Percentiles rank a stretch among this genome's conserved stretches.
Evolutionary conservation across 2,329 filamentous ascomycete genomes (phyloP).

Genomic region (Fusarium coicis): DNA sequence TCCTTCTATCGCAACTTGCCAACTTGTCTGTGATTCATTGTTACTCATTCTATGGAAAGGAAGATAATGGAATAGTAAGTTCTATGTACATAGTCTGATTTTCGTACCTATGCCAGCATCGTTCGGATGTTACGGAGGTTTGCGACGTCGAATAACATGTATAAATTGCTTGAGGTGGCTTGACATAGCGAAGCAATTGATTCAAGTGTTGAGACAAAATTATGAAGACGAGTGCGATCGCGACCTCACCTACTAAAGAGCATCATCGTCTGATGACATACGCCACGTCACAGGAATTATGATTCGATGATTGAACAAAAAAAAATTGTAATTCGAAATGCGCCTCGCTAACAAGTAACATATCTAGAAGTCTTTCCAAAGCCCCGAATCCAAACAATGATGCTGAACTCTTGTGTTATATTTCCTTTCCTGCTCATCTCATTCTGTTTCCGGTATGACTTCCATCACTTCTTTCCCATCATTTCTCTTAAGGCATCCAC

Average conservation of each 20-base stretch:
- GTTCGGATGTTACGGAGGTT: not conserved
- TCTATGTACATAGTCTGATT: not conserved
- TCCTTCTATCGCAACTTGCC: conserved; percentile 10
- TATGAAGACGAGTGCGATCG: no score
- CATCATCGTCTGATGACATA: conserved; percentile 28
- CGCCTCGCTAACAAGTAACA: conserved; percentile 19
- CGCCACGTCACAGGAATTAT: not conserved
- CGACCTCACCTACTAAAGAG: conserved; percentile 25
- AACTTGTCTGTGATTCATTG: conserved; percentile 42
- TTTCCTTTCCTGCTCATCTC: not conserved
- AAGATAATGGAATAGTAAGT: not conserved
- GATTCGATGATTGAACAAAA: conserved; percentile 3
- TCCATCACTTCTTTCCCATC: conserved; percentile 47
- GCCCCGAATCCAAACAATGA: conserved; percentile 14
- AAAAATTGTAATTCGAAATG: not conserved
- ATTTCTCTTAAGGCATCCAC: conserved; percentile 68
- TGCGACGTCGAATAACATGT: not conserved
- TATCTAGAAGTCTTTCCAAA: conserved; percentile 26
- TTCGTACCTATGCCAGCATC: not conserved
- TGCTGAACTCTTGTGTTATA: not conserved
- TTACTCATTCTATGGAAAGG: conserved; percentile 28
- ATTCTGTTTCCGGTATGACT: conserved; percentile 26
- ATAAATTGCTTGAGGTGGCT: not conserved
- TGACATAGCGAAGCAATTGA: not conserved
- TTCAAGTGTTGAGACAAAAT: no score